These are phyloP conservation scores for Venturia aucupariae DNA, from an alignment of 2,329 filamentous ascomycete genomes.

Conservation along the genomic window DNA sequence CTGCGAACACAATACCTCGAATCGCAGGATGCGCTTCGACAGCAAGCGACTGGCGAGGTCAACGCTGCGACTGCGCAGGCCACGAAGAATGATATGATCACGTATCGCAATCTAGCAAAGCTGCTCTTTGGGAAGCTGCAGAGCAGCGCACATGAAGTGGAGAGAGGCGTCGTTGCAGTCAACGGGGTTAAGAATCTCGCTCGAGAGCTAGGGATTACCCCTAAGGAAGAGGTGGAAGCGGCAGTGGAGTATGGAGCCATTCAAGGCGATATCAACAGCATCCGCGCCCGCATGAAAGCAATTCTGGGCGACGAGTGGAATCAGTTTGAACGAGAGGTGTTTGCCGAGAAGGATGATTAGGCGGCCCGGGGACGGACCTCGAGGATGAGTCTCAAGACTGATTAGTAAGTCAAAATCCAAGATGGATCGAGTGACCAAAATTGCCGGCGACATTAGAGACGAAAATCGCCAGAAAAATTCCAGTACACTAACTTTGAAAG, in stretches of 20 bases:
- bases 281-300: neutral
- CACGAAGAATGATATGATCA: neutral
- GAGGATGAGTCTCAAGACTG: too few relatives aligned
- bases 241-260: neutral
- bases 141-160: neutral
- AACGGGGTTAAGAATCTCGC: neutral
- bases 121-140: conserved; percentile 1
- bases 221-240: neutral
- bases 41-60: neutral
- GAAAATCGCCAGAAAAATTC: neutral
- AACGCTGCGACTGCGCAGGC: neutral
- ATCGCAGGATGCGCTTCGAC: neutral
- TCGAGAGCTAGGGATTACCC: neutral
- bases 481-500: neutral
- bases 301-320: conserved; percentile 5
- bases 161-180: neutral
- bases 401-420: neutral
- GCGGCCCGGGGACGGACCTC: neutral
- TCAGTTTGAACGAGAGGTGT: neutral
- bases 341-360: neutral
- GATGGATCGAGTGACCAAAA: neutral
- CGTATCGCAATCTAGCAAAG: neutral
- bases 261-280: neutral
- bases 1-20: conserved; percentile 1
- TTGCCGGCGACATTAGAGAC: neutral